A percentile compares a stretch with the other conserved stretches of the same genome.
Conservation (phyloP, 169 alveolate genomes). For the Plasmodium knowlesi region DNA sequence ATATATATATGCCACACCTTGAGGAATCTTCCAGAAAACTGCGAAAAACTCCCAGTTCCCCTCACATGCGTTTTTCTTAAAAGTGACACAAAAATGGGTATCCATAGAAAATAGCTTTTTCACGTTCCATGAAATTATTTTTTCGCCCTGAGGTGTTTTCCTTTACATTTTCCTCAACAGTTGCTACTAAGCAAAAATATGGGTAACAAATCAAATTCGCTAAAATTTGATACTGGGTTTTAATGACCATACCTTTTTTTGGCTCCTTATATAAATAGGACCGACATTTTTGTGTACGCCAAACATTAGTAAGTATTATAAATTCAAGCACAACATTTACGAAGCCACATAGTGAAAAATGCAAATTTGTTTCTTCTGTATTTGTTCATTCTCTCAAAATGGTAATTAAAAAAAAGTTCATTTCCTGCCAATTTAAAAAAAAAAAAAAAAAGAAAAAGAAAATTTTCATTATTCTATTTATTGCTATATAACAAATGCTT, state of each 20-base stretch:
- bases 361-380: not conserved
- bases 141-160: not conserved
- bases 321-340: not conserved
- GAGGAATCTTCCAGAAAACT: not conserved
- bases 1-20: not conserved
- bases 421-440: not conserved
- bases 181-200: not conserved
- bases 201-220: not conserved
- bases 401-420: not conserved
- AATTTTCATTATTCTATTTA: not conserved
- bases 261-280: not conserved
- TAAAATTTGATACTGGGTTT: not conserved
- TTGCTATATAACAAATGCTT: not conserved
- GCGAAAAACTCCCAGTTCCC: not conserved
- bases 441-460: not conserved
- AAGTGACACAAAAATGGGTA: not conserved
- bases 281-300: not conserved
- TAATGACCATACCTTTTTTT: not conserved
- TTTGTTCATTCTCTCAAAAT: not conserved
- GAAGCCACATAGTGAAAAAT: not conserved
- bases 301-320: too few species aligned
- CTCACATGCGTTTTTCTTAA: not conserved
- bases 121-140: not conserved
- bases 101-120: not conserved
- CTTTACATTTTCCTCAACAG: too few species aligned